Evolutionary conservation across 805 yeast species (phyloP).

Genomic region (Komagataella pastoris): DNA sequence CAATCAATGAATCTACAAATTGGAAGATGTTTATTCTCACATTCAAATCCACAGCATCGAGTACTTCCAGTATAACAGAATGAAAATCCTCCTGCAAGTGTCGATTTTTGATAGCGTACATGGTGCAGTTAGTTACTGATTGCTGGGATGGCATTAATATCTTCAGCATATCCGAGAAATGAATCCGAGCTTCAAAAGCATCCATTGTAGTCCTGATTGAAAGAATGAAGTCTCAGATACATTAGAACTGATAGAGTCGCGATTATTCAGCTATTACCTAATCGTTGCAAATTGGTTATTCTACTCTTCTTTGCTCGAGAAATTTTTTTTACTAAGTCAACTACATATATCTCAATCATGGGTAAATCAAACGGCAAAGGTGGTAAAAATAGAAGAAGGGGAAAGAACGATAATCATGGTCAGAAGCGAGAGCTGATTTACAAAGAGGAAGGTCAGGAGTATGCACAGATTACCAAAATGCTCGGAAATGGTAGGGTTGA

Average conservation of each 20-base stretch:
- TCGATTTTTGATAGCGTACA: constrained; percentile 39
- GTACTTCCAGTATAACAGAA: constrained; percentile 50
- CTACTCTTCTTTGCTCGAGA: not conserved
- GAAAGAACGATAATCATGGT: constrained; percentile 85
- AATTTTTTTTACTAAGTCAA: not conserved
- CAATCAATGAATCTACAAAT: constrained; percentile 50
- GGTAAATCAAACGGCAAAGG: constrained; percentile 84
- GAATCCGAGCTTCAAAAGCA: constrained; percentile 74
- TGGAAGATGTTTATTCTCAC: constrained; percentile 53
- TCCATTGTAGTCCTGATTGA: constrained; percentile 38
- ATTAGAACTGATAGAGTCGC: not conserved
- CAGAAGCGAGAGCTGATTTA: constrained; percentile 89
- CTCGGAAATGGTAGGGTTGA: constrained; percentile 96
- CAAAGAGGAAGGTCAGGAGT: constrained; percentile 96
- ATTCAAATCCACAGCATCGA: constrained; percentile 41
- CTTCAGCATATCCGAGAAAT: constrained; percentile 55
- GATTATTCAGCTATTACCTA: not conserved
- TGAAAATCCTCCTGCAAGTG: constrained; percentile 59
- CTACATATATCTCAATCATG: constrained; percentile 29
- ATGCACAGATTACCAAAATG: constrained; percentile 97
- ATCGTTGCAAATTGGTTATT: not conserved
- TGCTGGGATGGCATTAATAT: constrained; percentile 50
- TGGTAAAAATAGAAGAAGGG: constrained; percentile 95
- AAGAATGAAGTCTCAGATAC: not conserved
- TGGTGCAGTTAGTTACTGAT: constrained; percentile 35